Conservation (phyloP, 163 green algal genomes). For the Scenedesmus sp. region DNA sequence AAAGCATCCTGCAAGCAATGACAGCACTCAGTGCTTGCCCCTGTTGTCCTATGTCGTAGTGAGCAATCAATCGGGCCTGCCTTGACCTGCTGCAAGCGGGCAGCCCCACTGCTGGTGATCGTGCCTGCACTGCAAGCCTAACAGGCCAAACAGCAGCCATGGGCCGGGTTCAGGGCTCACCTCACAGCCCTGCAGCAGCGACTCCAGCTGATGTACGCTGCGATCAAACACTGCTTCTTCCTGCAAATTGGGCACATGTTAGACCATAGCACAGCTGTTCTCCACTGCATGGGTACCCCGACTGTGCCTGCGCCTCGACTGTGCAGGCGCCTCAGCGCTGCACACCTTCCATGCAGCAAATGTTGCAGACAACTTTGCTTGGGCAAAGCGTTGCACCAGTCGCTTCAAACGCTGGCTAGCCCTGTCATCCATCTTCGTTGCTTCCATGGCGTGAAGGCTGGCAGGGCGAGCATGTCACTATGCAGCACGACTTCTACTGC, state of each 20-base stretch:
- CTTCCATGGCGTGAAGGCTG: neutral
- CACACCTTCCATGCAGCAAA: slow-evolving; percentile 35
- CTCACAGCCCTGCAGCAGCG: neutral
- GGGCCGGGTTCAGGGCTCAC: neutral
- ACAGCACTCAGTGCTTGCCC: neutral
- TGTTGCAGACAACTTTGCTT: neutral
- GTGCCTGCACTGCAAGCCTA: too few species aligned
- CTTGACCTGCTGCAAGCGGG: too few species aligned
- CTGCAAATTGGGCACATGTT: neutral
- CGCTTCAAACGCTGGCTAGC: neutral
- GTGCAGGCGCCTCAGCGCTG: too few species aligned
- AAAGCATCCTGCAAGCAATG: slow-evolving; percentile 9
- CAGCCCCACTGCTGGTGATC: neutral
- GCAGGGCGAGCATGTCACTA: neutral
- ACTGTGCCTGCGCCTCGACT: too few species aligned
- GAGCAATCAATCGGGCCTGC: neutral
- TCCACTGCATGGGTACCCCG: neutral
- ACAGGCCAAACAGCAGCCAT: neutral
- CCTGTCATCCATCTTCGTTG: neutral
- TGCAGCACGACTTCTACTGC: neutral
- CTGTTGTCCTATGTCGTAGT: neutral
- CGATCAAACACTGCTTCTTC: slow-evolving; percentile 4
- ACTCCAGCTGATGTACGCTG: slow-evolving; percentile 15
- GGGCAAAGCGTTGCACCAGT: slow-evolving; percentile 18
- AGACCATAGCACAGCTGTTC: neutral